Conservation (phyloP, 225 moss, liverwort and hornwort genomes). For the Pleurozium schreberi region DNA sequence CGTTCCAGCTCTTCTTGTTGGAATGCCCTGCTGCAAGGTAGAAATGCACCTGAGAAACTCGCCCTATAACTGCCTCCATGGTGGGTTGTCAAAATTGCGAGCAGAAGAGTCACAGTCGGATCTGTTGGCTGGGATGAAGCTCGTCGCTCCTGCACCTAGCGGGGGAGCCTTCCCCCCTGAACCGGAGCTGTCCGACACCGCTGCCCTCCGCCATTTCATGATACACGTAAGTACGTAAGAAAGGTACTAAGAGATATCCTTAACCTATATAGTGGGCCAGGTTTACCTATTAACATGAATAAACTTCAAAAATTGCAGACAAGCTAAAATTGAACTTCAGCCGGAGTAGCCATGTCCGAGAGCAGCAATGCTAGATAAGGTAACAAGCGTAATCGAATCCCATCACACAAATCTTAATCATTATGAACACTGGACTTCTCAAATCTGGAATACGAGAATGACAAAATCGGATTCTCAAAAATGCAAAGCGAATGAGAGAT, state of each 20-base stretch:
- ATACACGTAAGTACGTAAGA: background rate
- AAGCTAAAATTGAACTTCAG: background rate
- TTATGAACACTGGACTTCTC: background rate
- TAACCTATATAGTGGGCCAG: background rate
- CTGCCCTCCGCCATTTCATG: background rate
- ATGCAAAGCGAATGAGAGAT: background rate
- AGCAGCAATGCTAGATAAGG: background rate
- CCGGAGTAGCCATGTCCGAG: background rate
- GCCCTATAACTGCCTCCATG: constrained; percentile 11
- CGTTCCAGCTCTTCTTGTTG: background rate
- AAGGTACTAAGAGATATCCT: background rate
- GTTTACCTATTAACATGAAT: background rate
- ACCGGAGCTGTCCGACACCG: background rate
- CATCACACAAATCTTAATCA: background rate
- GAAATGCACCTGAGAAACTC: constrained; percentile 12
- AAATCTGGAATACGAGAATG: background rate
- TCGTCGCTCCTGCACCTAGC: background rate
- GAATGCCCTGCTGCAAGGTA: background rate
- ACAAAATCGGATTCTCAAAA: background rate
- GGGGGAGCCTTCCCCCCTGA: background rate
- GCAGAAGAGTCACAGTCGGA: background rate
- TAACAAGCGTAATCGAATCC: background rate
- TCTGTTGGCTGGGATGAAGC: background rate
- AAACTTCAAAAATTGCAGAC: background rate
- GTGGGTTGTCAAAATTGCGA: background rate